Evolutionary conservation across 2,329 filamentous ascomycete genomes (phyloP).

Genomic region (Colletotrichum orchidophilum): DNA sequence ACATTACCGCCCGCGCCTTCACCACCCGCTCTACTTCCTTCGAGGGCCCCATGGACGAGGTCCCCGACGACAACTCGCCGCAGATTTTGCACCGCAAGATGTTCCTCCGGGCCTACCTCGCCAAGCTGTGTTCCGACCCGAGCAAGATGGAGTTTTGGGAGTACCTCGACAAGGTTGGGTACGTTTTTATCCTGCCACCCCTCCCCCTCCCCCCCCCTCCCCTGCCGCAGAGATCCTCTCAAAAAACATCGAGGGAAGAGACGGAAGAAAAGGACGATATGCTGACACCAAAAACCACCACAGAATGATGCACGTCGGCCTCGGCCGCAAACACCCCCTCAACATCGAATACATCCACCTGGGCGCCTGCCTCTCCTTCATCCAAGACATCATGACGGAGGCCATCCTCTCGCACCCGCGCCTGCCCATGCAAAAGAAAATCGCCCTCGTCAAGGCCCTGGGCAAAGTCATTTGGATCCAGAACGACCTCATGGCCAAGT

Average conservation of each 20-base stretch:
- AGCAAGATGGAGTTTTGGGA: slow-evolving; percentile 83
- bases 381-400: slow-evolving; percentile 81
- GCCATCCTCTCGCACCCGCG: slow-evolving; percentile 78
- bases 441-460: slow-evolving; percentile 77
- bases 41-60: slow-evolving; percentile 72
- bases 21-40: slow-evolving; percentile 70
- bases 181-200: slow-evolving; percentile 42
- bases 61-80: slow-evolving; percentile 73
- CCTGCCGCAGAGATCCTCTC: neutral
- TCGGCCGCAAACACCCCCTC: slow-evolving; percentile 75
- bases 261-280: neutral
- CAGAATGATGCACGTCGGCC: slow-evolving; percentile 83
- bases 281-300: neutral
- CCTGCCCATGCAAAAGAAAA: slow-evolving; percentile 73
- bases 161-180: slow-evolving; percentile 85
- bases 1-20: slow-evolving; percentile 84
- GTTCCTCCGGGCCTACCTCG: slow-evolving; percentile 80
- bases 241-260: neutral
- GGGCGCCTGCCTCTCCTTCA: slow-evolving; percentile 75
- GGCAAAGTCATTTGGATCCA: slow-evolving; percentile 89
- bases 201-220: neutral
- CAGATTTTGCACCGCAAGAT: slow-evolving; percentile 82
- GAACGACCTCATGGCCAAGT: slow-evolving; percentile 86
- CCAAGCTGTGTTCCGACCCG: slow-evolving; percentile 78
- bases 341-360: slow-evolving; percentile 86